These are phyloP conservation scores for Elaeis oleifera DNA, from an alignment of 202 grass and related monocot genomes.

Conservation along the genomic window DNA sequence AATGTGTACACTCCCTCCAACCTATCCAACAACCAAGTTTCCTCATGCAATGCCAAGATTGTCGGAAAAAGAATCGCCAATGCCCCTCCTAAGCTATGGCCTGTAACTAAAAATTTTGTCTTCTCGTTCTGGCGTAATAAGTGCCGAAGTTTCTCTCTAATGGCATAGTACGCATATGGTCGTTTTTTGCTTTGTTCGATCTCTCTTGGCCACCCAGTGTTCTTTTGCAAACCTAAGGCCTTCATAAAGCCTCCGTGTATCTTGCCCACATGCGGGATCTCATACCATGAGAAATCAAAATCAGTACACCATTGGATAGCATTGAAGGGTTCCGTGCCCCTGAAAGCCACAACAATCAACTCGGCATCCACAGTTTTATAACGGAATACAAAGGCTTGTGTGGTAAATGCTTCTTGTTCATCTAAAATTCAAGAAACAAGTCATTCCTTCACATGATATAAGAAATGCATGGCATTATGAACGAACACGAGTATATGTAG, in stretches of 20 bases:
- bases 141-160: constrained; percentile 33
- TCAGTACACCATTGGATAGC: constrained; percentile 62
- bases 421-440: constrained; percentile 21
- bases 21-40: constrained; percentile 29
- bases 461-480: too few relatives aligned
- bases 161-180: constrained; percentile 56
- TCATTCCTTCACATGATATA: too few relatives aligned
- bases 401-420: constrained; percentile 30
- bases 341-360: constrained; percentile 65
- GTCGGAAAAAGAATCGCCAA: constrained; percentile 62
- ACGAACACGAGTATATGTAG: too few relatives aligned
- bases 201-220: constrained; percentile 37
- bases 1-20: constrained; percentile 72
- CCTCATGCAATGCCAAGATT: constrained; percentile 44
- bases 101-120: constrained; percentile 50
- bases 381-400: constrained; percentile 56
- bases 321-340: constrained; percentile 74
- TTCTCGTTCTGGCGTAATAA: constrained; percentile 24
- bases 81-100: constrained; percentile 80
- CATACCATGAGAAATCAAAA: constrained; percentile 89
- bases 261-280: constrained; percentile 43
- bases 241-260: constrained; percentile 84
- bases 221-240: constrained; percentile 56
- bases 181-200: background rate
- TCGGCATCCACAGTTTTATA: constrained; percentile 46